Percentiles rank a stretch among this genome's conserved stretches.
Evolutionary conservation across 352 stramenopile genomes (phyloP).

Genomic region (Peronospora destructor): DNA sequence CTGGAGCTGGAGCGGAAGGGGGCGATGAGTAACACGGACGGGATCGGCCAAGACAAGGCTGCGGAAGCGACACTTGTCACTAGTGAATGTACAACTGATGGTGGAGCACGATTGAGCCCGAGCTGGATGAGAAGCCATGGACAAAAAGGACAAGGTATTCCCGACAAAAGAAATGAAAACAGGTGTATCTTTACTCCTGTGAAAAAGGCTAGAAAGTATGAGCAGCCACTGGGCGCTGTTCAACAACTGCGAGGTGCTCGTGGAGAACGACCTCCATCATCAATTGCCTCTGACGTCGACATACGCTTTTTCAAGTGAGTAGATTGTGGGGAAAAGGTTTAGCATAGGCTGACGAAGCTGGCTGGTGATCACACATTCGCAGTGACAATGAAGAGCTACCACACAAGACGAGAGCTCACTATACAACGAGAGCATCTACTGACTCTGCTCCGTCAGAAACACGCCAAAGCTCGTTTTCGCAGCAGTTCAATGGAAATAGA

Average conservation of each 20-base stretch:
- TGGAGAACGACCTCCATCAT: slow-evolving; percentile 15
- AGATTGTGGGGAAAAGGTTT: background rate
- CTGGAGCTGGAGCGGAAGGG: slow-evolving; percentile 37
- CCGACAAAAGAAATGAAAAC: slow-evolving; percentile 7
- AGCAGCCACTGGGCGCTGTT: slow-evolving; percentile 1
- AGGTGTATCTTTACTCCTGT: slow-evolving; percentile 54
- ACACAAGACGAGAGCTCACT: slow-evolving; percentile 12
- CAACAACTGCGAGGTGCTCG: background rate
- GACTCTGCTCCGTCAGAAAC: slow-evolving; percentile 1
- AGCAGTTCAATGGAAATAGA: background rate
- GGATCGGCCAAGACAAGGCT: background rate
- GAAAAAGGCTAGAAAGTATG: slow-evolving; percentile 35
- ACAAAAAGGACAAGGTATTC: slow-evolving; percentile 2
- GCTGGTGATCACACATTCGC: slow-evolving; percentile 1
- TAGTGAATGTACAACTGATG: background rate
- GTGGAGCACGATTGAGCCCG: slow-evolving; percentile 1
- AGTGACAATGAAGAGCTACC: slow-evolving; percentile 33
- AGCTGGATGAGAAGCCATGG: too few species aligned
- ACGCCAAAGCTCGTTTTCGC: background rate
- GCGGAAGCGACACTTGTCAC: background rate
- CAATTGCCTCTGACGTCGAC: slow-evolving; percentile 24
- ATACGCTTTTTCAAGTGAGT: slow-evolving; percentile 43
- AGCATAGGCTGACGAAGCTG: background rate
- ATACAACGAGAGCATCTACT: background rate
- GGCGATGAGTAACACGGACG: slow-evolving; percentile 4